These are phyloP conservation scores for Cystobasidium ongulense DNA, from an alignment of 768 basidiomycete genomes.

Conservation along the genomic window DNA sequence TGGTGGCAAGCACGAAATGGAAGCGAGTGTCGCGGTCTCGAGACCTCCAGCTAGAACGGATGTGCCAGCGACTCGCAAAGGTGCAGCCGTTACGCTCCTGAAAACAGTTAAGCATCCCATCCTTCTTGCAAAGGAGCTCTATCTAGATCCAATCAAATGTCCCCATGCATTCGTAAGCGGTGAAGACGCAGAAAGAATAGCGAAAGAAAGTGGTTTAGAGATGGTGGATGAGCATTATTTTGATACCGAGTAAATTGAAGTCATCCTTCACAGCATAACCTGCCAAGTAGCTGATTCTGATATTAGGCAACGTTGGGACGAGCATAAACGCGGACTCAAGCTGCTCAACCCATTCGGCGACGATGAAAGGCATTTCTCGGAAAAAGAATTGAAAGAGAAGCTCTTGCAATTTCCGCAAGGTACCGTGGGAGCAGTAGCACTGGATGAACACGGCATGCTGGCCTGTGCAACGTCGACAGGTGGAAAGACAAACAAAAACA, in stretches of 20 bases:
- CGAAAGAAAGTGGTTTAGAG: constrained; percentile 51
- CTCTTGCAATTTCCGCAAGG: constrained; percentile 63
- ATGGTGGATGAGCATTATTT: constrained; percentile 70
- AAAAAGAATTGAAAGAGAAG: constrained; percentile 35
- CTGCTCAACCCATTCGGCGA: constrained; percentile 53
- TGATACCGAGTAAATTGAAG: constrained; percentile 56
- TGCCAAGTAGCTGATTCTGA: background rate
- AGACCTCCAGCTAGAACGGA: constrained; percentile 58
- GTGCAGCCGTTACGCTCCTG: constrained; percentile 59
- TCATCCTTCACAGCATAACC: too few species aligned
- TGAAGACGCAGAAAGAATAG: constrained; percentile 56
- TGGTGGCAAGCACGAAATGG: constrained; percentile 76
- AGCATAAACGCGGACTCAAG: constrained; percentile 65
- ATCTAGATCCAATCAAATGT: constrained; percentile 57
- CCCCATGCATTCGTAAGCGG: constrained; percentile 69
- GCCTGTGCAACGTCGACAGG: constrained; percentile 69
- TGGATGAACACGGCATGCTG: constrained; percentile 67
- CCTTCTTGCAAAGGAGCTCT: constrained; percentile 60
- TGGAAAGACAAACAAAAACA: constrained; percentile 75
- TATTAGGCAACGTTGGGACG: constrained; percentile 52
- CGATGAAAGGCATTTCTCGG: constrained; percentile 12
- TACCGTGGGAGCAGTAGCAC: constrained; percentile 75
- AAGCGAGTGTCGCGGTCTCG: constrained; percentile 71
- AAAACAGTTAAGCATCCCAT: constrained; percentile 65
- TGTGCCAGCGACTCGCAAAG: constrained; percentile 57